Evolutionary conservation across 768 basidiomycete species (phyloP).

Genomic region (Podaxis pistillaris): DNA sequence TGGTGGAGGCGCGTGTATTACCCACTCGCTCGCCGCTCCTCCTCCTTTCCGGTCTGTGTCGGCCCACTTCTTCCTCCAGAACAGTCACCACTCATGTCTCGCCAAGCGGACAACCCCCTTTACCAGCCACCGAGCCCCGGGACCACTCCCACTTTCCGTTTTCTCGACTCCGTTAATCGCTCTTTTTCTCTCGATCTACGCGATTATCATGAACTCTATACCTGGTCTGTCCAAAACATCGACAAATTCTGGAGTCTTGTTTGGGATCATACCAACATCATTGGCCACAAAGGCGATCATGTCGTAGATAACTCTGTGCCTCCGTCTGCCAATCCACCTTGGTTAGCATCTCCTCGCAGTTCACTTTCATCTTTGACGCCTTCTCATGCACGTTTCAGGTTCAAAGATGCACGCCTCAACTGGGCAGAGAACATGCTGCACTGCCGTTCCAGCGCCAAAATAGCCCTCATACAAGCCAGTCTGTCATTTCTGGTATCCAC

Average conservation of each 20-base stretch:
- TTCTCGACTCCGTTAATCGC: conserved; percentile 51
- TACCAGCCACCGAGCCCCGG: conserved; percentile 42
- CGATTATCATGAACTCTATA: conserved; percentile 63
- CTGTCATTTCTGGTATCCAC: conserved; percentile 29
- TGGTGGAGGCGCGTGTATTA: conserved; percentile 3
- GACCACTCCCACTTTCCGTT: conserved; percentile 44
- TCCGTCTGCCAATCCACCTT: conserved; percentile 63
- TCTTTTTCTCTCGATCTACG: conserved; percentile 40
- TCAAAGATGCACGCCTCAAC: conserved; percentile 62
- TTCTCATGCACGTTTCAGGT: conserved; percentile 30
- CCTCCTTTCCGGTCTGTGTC: neutral
- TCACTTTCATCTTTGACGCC: conserved; percentile 10
- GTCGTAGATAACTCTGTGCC: conserved; percentile 53
- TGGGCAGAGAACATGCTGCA: conserved; percentile 83
- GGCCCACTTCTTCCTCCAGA: conserved; percentile 10
- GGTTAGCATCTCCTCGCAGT: conserved; percentile 39
- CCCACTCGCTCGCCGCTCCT: neutral
- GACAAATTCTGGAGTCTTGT: conserved; percentile 68
- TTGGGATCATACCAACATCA: conserved; percentile 67
- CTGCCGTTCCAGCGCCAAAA: conserved; percentile 52
- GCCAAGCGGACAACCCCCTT: conserved; percentile 30
- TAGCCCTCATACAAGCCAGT: conserved; percentile 73
- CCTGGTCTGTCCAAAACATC: conserved; percentile 61
- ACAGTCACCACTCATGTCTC: conserved; percentile 1
- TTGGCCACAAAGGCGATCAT: conserved; percentile 60